Evolutionary conservation across 176 grass and related monocot genomes (phyloP).

Genomic region (Eragrostis curvula): DNA sequence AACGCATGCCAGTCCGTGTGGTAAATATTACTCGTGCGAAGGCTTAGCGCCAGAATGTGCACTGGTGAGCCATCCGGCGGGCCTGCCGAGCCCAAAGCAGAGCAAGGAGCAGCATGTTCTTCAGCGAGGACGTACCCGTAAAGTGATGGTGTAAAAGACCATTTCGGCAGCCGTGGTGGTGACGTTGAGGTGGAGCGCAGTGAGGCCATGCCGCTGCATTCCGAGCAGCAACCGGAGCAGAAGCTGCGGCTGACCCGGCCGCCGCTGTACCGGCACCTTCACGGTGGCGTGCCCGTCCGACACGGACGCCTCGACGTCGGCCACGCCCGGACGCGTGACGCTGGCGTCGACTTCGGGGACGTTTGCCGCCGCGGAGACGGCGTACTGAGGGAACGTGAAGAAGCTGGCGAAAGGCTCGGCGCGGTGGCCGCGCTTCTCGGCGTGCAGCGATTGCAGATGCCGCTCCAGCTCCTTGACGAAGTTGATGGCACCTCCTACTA

Average conservation of each 20-base stretch:
- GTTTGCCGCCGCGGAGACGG: neutral
- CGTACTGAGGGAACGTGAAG: conserved; percentile 75
- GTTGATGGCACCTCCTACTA: conserved; percentile 71
- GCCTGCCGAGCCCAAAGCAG: too few species aligned
- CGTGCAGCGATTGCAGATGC: conserved; percentile 67
- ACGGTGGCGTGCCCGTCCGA: conserved; percentile 73
- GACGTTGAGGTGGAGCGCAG: conserved; percentile 56
- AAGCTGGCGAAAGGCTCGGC: conserved; percentile 52
- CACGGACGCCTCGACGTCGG: conserved; percentile 75
- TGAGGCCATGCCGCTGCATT: conserved; percentile 47
- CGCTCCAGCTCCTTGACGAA: conserved; percentile 89
- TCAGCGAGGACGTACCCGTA: neutral
- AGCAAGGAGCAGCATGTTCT: neutral
- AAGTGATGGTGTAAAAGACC: conserved; percentile 42
- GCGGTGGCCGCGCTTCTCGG: conserved; percentile 29
- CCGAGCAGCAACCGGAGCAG: conserved; percentile 44
- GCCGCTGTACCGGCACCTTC: conserved; percentile 55
- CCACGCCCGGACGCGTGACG: conserved; percentile 10
- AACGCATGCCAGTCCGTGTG: neutral
- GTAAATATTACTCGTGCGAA: too few species aligned
- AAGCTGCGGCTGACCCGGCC: conserved; percentile 46
- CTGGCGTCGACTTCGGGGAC: neutral
- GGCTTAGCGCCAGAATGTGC: neutral
- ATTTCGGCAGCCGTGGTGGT: conserved; percentile 36
- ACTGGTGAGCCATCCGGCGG: neutral